Conservation (phyloP, 2,329 filamentous ascomycete species). For the Botryotinia narcissicola region DNA sequence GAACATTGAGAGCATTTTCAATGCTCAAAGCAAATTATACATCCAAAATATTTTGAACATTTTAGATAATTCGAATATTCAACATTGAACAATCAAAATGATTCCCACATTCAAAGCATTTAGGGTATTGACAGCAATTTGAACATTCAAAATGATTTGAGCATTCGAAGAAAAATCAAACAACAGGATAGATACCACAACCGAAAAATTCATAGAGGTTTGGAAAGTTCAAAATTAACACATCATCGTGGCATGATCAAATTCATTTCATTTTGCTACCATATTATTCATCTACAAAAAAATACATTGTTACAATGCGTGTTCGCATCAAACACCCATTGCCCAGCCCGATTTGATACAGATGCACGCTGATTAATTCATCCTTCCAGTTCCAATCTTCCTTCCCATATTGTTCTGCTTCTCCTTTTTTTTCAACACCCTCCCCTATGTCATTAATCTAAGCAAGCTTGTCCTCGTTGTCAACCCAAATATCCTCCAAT, state of each 20-base stretch:
- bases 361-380: conserved; percentile 14
- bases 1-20: not conserved
- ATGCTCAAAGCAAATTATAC: not conserved
- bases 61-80: too few species aligned
- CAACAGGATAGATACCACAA: not conserved
- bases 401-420: not conserved
- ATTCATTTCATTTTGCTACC: conserved; percentile 10
- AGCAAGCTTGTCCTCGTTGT: conserved; percentile 89
- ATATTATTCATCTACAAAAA: conserved; percentile 15
- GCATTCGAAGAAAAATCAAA: not conserved
- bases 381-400: not conserved
- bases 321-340: conserved; percentile 11
- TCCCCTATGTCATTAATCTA: conserved; percentile 45
- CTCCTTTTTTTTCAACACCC: not conserved
- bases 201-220: not conserved
- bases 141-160: not conserved
- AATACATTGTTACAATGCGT: conserved; percentile 11
- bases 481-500: conserved; percentile 94
- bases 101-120: not conserved
- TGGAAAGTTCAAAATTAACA: not conserved
- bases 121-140: not conserved
- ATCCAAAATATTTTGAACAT: not conserved
- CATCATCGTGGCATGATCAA: not conserved
- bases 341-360: conserved; percentile 6
- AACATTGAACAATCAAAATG: not conserved